Evolutionary conservation across 192 early-diverging fungal species (phyloP), one percentile per base, ranked within the genome.

Genomic region (Linnemannia schmuckeri): DNA sequence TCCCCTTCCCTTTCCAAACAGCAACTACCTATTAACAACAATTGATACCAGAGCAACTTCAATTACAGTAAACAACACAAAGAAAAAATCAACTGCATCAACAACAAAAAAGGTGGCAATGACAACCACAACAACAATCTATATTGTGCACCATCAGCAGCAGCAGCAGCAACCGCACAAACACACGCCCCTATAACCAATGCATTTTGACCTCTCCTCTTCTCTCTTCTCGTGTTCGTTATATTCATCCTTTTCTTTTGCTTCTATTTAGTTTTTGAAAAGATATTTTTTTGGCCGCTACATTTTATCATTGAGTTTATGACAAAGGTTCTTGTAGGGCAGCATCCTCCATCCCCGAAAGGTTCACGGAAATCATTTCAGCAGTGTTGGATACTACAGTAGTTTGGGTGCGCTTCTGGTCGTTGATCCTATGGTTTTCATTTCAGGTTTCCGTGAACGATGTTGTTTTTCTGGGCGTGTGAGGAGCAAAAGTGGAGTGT

Each of bases 201-300:
- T 44, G 35, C 13, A 38, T 12, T 27, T 77, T 27, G 27, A 6
- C 17, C 17, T 33, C 38, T 18, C 75, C n/a, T 30, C 6, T 38
- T 24, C 1, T 20, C 27, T n/a, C 52, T 38, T 30, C 72, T 55
- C 40, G 33, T 61, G 33, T 57, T 57, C 54, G 54, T 55, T 35
- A 40, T 30, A 44, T 18, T 37, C 70, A 41, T 63, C 66, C 69
- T 38, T 79, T 54, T n/a, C 40, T 72, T 20, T 78, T 54, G 33
- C 24, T 70, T 77, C 30, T 77, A 7, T 55, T 55, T 27, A 12
- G 2, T n/a, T 61, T 30, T 27, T 1, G 20, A 22, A 52, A 17
- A 52, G 49, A 4, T 52, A 46, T 46, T 15, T 22, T 24, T 55
- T 77, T 70, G 76, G 76, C 61, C 10, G 66, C 42, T 63, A 77